A percentile compares a stretch with the other conserved stretches of the same genome.
These are phyloP conservation scores for Phytophthora brassicae DNA, from an alignment of 352 stramenopile species.

Conservation along the genomic window DNA sequence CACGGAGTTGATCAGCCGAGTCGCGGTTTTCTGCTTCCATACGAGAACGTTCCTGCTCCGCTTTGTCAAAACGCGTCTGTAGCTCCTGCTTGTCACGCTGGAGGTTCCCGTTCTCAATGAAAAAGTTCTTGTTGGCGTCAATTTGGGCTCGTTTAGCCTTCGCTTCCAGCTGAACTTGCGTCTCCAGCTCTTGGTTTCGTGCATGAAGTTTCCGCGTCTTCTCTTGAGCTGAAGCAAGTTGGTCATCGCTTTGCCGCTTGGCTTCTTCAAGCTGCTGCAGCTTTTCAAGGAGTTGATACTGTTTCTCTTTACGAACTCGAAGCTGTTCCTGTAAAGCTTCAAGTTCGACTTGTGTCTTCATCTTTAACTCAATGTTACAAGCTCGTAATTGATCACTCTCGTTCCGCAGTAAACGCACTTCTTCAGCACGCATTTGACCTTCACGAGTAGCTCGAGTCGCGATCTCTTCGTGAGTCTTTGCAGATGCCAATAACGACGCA, in stretches of 20 bases:
- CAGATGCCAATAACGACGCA: conserved; percentile 85
- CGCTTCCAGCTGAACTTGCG: conserved; percentile 93
- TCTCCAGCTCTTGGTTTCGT: conserved; percentile 93
- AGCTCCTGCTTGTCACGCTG: conserved; percentile 77
- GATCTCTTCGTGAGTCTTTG: conserved; percentile 93
- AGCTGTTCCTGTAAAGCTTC: conserved; percentile 96
- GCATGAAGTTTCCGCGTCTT: conserved; percentile 88
- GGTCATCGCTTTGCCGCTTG: conserved; percentile 93
- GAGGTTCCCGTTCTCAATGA: conserved; percentile 80
- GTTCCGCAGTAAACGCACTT: conserved; percentile 90
- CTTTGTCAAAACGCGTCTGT: conserved; percentile 84
- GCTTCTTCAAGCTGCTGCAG: conserved; percentile 94
- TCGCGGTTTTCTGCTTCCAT: conserved; percentile 96
- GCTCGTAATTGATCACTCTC: conserved; percentile 92
- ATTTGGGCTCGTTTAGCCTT: conserved; percentile 91
- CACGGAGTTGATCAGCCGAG: conserved; percentile 93
- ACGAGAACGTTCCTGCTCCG: conserved; percentile 91
- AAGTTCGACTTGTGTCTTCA: conserved; percentile 95
- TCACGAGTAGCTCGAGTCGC: conserved; percentile 86
- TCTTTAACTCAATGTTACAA: conserved; percentile 92
- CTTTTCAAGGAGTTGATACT: conserved; percentile 97
- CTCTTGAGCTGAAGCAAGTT: conserved; percentile 89
- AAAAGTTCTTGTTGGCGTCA: conserved; percentile 93
- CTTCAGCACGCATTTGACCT: conserved; percentile 92
- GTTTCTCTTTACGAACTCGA: conserved; percentile 95